These are phyloP conservation scores for Suaeda aralocaspica DNA, from an alignment of 148 eudicot species.

Conservation along the genomic window DNA sequence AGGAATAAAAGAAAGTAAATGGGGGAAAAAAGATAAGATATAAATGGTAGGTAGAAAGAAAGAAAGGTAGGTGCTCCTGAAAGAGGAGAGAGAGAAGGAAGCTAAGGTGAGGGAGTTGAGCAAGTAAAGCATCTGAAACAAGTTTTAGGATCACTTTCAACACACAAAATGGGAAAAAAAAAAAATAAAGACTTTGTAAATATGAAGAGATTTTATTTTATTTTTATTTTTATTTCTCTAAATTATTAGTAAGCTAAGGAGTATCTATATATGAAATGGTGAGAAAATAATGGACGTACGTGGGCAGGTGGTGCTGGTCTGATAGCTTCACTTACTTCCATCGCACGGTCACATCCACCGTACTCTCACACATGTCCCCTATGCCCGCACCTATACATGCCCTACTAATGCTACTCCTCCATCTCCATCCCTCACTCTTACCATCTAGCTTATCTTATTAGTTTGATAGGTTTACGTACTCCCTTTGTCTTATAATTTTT, in stretches of 20 bases:
- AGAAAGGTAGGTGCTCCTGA: background rate
- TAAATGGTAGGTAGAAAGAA: background rate
- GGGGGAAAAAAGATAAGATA: background rate
- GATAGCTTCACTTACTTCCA: conserved; percentile 20
- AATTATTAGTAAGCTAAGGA: too few species aligned
- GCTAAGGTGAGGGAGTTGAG: conserved; percentile 11
- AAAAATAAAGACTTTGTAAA: too few species aligned
- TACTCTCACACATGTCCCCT: conserved; percentile 40
- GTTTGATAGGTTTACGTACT: too few species aligned
- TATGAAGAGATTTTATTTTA: too few species aligned
- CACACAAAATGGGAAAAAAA: conserved; percentile 7
- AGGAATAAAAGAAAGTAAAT: conserved; percentile 21
- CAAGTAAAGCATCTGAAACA: conserved; percentile 35
- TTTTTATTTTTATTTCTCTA: background rate
- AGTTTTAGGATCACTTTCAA: conserved; percentile 27
- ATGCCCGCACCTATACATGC: conserved; percentile 30
- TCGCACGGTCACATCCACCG: conserved; percentile 32
- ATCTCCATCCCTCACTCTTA: too few species aligned
- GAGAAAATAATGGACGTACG: too few species aligned
- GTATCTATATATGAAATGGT: too few species aligned
- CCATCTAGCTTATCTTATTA: too few species aligned
- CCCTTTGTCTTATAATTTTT: too few species aligned
- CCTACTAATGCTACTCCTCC: conserved; percentile 16
- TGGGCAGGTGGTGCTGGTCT: background rate
- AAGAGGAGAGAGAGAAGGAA: conserved; percentile 10